phyloP scores from a whole-genome alignment of 352 stramenopile species.

The Pythium monospermum region DNA sequence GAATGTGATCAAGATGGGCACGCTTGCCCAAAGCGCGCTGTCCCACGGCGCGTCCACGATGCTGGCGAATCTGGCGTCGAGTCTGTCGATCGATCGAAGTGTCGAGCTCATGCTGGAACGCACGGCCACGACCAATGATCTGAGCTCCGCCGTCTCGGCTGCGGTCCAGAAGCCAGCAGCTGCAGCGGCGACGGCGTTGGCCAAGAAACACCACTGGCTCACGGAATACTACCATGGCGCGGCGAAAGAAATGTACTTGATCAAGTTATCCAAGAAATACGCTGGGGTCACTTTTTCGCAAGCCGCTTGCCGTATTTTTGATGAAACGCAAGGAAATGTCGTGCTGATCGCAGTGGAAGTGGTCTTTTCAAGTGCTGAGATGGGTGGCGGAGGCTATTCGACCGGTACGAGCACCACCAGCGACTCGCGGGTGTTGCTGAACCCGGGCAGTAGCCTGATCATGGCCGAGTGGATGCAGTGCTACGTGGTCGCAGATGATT shows the following conservation, averaged over 20 bases:
- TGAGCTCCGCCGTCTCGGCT: constrained; percentile 3
- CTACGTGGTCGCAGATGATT: constrained; percentile 83
- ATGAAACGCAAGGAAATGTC: constrained; percentile 56
- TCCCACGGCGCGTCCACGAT: constrained; percentile 80
- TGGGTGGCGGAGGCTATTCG: constrained; percentile 14
- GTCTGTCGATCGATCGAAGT: constrained; percentile 51
- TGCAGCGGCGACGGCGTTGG: not conserved
- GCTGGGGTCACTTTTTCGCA: constrained; percentile 64
- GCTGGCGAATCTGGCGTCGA: constrained; percentile 78
- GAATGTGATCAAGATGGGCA: constrained; percentile 86
- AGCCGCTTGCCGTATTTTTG: constrained; percentile 52
- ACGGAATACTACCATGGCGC: constrained; percentile 77
- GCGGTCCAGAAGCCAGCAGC: constrained; percentile 1
- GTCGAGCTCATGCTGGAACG: constrained; percentile 8
- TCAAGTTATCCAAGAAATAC: constrained; percentile 76
- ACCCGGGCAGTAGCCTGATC: constrained; percentile 65
- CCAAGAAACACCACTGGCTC: constrained; percentile 32
- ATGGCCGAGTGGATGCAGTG: constrained; percentile 77
- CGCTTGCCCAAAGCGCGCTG: constrained; percentile 70
- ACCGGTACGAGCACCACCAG: constrained; percentile 2
- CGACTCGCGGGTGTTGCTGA: constrained; percentile 71
- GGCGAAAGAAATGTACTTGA: constrained; percentile 82
- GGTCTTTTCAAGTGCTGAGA: constrained; percentile 41
- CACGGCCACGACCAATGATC: constrained; percentile 7
- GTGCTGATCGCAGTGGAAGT: constrained; percentile 81